phyloP scores from a whole-genome alignment of 768 basidiomycete genomes.

The Rhizopogon sp. region DNA sequence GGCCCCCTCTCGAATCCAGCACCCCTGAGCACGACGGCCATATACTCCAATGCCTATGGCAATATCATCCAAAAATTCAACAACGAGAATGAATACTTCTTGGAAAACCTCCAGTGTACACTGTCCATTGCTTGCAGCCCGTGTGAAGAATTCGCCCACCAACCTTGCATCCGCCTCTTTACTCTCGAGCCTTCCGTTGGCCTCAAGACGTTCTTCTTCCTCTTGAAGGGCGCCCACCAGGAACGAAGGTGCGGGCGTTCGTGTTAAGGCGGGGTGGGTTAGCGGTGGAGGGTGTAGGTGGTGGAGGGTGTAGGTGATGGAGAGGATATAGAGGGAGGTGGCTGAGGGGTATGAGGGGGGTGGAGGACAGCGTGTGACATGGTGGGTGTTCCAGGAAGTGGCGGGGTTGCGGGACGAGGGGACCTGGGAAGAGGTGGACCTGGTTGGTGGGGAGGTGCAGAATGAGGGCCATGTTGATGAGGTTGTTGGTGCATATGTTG shows the following conservation, averaged over 20 bases:
- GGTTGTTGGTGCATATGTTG: conserved; percentile 25
- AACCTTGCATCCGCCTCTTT: conserved; percentile 79
- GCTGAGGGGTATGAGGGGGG: conserved; percentile 32
- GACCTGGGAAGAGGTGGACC: no score
- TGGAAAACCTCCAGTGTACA: conserved; percentile 62
- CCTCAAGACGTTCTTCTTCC: no score
- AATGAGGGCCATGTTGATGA: no score
- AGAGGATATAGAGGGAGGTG: conserved; percentile 21
- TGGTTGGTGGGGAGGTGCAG: no score
- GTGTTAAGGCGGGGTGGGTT: no score
- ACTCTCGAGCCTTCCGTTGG: conserved; percentile 45
- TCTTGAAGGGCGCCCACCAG: no score
- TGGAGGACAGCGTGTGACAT: no score
- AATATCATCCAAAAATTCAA: conserved; percentile 82
- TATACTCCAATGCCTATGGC: conserved; percentile 75
- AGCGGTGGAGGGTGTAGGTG: no score
- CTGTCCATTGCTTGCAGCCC: conserved; percentile 53
- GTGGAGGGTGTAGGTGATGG: no score
- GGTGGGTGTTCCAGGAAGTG: no score
- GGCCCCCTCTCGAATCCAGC: conserved; percentile 54
- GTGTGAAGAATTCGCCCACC: conserved; percentile 68
- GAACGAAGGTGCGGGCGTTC: no score
- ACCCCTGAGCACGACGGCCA: conserved; percentile 66
- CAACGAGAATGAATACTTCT: conserved; percentile 71
- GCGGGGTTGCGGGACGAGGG: no score